These are phyloP conservation scores for Arachnomyces sp. DNA, from an alignment of 2,329 filamentous ascomycete species.

Conservation along the genomic window DNA sequence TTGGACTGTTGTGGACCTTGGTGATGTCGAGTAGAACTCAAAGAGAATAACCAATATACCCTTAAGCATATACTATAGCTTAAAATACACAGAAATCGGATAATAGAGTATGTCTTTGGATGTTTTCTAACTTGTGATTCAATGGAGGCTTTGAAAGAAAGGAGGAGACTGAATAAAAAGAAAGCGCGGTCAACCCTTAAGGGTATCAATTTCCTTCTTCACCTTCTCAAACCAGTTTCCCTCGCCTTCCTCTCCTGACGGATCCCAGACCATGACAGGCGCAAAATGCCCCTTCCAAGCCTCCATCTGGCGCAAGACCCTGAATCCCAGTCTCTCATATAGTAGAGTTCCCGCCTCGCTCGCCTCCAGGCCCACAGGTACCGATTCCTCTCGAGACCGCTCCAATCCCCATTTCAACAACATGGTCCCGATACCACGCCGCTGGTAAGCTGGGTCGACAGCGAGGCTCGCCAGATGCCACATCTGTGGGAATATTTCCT, in stretches of 20 bases:
- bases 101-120: no score
- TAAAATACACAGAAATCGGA: no score
- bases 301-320: conserved; percentile 9
- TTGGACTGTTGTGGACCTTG: no score
- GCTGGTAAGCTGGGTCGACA: conserved; percentile 17
- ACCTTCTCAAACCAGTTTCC: conserved; percentile 6
- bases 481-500: conserved; percentile 12
- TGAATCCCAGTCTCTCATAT: conserved; percentile 19
- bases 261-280: conserved; percentile 9
- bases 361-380: conserved; percentile 17
- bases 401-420: conserved; percentile 15
- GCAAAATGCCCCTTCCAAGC: not conserved
- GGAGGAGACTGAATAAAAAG: no score
- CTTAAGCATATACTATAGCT: no score
- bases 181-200: no score
- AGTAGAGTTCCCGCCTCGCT: conserved; percentile 13
- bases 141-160: no score
- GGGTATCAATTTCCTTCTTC: not conserved
- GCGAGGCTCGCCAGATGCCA: conserved; percentile 19
- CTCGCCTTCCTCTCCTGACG: not conserved
- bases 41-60: no score
- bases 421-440: conserved; percentile 17
- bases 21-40: no score
- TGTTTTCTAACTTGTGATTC: no score
- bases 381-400: conserved; percentile 11